Conservation (phyloP, 805 yeast species). For the Metschnikowia vanudenii region DNA sequence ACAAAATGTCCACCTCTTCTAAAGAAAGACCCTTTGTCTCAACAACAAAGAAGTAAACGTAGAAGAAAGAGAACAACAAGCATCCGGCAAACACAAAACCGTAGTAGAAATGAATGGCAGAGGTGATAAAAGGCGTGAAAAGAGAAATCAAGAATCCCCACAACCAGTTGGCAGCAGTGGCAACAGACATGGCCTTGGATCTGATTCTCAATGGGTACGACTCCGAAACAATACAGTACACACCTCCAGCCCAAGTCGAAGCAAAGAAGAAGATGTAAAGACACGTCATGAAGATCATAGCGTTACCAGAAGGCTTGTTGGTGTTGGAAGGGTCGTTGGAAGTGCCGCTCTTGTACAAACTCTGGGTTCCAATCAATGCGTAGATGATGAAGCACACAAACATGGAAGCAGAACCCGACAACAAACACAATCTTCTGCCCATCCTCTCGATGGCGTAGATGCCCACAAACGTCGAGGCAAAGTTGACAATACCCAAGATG, state of each 20-base stretch:
- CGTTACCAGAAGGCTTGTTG: slow-evolving; percentile 52
- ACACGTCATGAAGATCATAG: slow-evolving; percentile 65
- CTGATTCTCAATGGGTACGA: slow-evolving; percentile 66
- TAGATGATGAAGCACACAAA: slow-evolving; percentile 56
- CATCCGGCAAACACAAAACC: slow-evolving; percentile 71
- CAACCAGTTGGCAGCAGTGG: slow-evolving; percentile 65
- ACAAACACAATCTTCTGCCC: slow-evolving; percentile 53
- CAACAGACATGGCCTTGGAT: slow-evolving; percentile 61
- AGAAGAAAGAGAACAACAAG: slow-evolving; percentile 59
- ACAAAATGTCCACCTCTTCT: slow-evolving; percentile 78
- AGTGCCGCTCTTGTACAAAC: slow-evolving; percentile 36
- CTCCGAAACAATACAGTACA: slow-evolving; percentile 65
- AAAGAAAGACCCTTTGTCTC: slow-evolving; percentile 80
- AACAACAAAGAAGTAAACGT: slow-evolving; percentile 68
- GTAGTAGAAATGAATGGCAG: slow-evolving; percentile 58
- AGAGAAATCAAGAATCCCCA: slow-evolving; percentile 63
- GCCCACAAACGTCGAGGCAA: slow-evolving; percentile 53
- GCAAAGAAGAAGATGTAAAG: slow-evolving; percentile 67
- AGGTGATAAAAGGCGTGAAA: slow-evolving; percentile 64
- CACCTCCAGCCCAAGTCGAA: slow-evolving; percentile 71
- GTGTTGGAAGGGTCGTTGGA: slow-evolving; percentile 25
- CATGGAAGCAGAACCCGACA: slow-evolving; percentile 55
- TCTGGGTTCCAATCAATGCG: slow-evolving; percentile 57
- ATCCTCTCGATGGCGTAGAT: slow-evolving; percentile 48
- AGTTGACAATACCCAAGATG: slow-evolving; percentile 53